Evolutionary conservation across 148 eudicot species (phyloP).

Genomic region (Heliamphora exappendiculata): DNA sequence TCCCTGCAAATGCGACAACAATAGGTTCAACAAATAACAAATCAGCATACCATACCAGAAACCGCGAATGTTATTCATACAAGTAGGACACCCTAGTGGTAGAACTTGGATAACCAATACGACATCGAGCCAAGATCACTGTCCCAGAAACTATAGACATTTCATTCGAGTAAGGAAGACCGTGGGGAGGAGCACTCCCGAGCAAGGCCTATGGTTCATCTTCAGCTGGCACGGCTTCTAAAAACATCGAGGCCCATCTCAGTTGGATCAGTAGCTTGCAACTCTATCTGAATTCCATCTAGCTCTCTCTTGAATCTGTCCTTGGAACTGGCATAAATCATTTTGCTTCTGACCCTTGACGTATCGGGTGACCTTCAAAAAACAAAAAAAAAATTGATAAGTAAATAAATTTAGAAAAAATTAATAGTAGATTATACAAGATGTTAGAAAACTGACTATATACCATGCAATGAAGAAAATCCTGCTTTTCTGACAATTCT

Average conservation of each 20-base stretch:
- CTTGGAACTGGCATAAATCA: slow-evolving; percentile 86
- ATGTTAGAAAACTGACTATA: background rate
- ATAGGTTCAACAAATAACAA: slow-evolving; percentile 3
- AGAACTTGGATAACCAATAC: slow-evolving; percentile 4
- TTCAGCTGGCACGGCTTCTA: slow-evolving; percentile 56
- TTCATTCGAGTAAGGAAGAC: background rate
- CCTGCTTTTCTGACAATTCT: slow-evolving; percentile 85
- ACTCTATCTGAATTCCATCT: slow-evolving; percentile 86
- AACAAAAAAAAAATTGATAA: background rate
- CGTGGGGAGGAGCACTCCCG: slow-evolving; percentile 19
- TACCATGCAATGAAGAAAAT: slow-evolving; percentile 86
- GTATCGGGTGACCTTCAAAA: slow-evolving; percentile 68
- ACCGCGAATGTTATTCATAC: background rate
- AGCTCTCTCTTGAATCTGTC: slow-evolving; percentile 87
- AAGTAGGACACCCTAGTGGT: background rate
- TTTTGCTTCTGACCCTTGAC: slow-evolving; percentile 76
- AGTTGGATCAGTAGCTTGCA: slow-evolving; percentile 88
- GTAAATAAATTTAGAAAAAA: background rate
- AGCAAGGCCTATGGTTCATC: slow-evolving; percentile 28
- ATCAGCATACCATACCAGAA: slow-evolving; percentile 3
- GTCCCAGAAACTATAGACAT: slow-evolving; percentile 10
- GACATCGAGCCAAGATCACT: slow-evolving; percentile 1
- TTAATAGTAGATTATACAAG: background rate
- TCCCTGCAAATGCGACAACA: slow-evolving; percentile 2
- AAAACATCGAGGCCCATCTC: slow-evolving; percentile 88